phyloP scores from a whole-genome alignment of 371 early-diverging fungal species.

The Circinella minor region DNA sequence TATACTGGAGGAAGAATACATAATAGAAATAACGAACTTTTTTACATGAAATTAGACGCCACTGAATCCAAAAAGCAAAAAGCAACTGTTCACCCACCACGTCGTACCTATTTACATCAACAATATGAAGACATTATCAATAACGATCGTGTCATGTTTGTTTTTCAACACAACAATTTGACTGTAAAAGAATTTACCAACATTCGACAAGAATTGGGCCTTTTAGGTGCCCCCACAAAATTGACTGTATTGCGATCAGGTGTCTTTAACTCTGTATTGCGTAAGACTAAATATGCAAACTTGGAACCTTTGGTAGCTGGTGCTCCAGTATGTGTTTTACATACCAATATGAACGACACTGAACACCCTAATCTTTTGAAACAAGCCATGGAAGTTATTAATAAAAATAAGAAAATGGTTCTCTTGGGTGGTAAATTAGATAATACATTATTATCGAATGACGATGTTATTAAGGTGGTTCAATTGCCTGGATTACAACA shows the following conservation, averaged over 20 bases:
- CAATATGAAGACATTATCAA: constrained; percentile 54
- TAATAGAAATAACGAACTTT: background rate
- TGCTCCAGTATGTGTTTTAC: constrained; percentile 59
- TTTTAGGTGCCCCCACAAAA: constrained; percentile 28
- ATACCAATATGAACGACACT: constrained; percentile 44
- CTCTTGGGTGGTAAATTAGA: constrained; percentile 71
- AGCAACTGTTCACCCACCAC: constrained; percentile 40
- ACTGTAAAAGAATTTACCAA: constrained; percentile 62
- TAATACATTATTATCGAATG: constrained; percentile 52
- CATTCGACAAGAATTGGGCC: constrained; percentile 57
- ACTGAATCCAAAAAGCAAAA: constrained; percentile 26
- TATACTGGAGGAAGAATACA: background rate
- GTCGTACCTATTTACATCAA: constrained; percentile 56
- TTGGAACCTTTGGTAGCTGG: constrained; percentile 59
- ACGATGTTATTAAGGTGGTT: constrained; percentile 58
- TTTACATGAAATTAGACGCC: constrained; percentile 32
- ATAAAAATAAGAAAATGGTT: constrained; percentile 67
- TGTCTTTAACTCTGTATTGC: constrained; percentile 58
- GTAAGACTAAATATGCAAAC: constrained; percentile 60
- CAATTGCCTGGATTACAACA: constrained; percentile 62
- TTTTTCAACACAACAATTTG: constrained; percentile 75
- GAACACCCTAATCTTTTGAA: constrained; percentile 50
- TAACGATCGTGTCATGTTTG: constrained; percentile 61
- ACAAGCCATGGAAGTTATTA: constrained; percentile 49
- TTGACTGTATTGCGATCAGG: constrained; percentile 60